Conservation (phyloP, 225 moss, liverwort and hornwort species). For the Neckera pumila region DNA sequence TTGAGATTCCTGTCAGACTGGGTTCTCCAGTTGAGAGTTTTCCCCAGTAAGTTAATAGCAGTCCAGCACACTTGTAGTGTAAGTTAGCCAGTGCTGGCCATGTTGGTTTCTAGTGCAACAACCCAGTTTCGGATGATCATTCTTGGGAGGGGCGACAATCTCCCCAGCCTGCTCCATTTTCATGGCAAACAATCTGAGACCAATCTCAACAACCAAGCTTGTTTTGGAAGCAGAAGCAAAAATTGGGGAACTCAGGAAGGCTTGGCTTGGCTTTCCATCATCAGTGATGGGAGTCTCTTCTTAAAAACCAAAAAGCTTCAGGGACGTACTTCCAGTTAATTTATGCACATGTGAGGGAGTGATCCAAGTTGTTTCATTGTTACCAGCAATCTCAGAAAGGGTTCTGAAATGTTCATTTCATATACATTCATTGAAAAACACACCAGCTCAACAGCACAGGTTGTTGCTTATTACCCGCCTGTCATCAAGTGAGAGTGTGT, state of each 20-base stretch:
- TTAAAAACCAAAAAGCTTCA: no score
- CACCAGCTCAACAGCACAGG: no score
- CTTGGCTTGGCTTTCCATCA: not conserved
- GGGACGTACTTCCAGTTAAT: not conserved
- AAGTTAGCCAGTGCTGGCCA: not conserved
- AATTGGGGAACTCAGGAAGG: not conserved
- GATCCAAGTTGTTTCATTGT: not conserved
- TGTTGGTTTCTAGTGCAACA: not conserved
- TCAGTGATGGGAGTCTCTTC: not conserved
- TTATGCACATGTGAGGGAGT: not conserved
- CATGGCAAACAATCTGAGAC: not conserved
- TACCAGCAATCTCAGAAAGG: no score
- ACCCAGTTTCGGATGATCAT: not conserved
- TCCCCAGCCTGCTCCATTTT: not conserved
- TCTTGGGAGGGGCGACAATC: slow-evolving; percentile 1
- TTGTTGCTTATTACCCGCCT: no score
- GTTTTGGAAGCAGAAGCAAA: not conserved
- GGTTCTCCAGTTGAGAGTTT: not conserved
- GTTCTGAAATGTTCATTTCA: no score
- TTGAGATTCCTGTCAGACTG: not conserved
- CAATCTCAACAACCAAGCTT: slow-evolving; percentile 1
- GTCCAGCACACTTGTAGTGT: not conserved
- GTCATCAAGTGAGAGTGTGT: no score
- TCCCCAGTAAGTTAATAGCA: no score
- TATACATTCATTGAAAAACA: no score